Conservation (phyloP, 345 rosid species). For the Noccaea bulbosa region DNA sequence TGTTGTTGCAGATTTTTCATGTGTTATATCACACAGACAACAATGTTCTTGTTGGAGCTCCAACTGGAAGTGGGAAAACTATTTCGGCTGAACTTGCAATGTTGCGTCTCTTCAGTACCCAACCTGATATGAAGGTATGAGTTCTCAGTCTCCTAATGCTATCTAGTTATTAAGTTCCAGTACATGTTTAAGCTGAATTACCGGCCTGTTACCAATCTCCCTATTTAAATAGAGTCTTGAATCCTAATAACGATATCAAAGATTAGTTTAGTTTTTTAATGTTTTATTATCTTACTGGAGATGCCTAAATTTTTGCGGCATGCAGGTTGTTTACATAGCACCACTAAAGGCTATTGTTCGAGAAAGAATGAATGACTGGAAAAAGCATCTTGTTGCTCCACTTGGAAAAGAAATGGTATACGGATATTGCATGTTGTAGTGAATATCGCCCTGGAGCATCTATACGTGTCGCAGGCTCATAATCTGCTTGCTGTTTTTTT, state of each 20-base stretch:
- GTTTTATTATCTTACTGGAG: constrained; percentile 13
- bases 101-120: constrained; percentile 88
- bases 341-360: constrained; percentile 98
- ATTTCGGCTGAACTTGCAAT: constrained; percentile 99
- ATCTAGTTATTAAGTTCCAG: constrained; percentile 15
- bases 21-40: constrained; percentile 87
- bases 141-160: constrained; percentile 13
- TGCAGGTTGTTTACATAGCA: constrained; percentile 95
- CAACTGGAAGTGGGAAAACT: constrained; percentile 99
- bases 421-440: constrained; percentile 23
- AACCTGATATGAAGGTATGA: constrained; percentile 94
- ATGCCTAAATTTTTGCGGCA: constrained; percentile 15
- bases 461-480: constrained; percentile 28
- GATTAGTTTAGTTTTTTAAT: constrained; percentile 8
- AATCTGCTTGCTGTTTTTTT: constrained; percentile 17
- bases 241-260: constrained; percentile 10
- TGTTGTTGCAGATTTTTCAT: constrained; percentile 75
- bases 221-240: constrained; percentile 1
- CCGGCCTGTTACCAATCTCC: constrained; percentile 5
- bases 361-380: constrained; percentile 98
- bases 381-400: constrained; percentile 76
- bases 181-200: constrained; percentile 1
- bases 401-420: constrained; percentile 90
- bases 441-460: constrained; percentile 18
- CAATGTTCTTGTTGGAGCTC: constrained; percentile 95